A percentile compares a stretch with the other conserved stretches of the same genome.
These are phyloP conservation scores for Aaosphaeria pasadenensis DNA, from an alignment of 2,329 filamentous ascomycete species.

Conservation along the genomic window DNA sequence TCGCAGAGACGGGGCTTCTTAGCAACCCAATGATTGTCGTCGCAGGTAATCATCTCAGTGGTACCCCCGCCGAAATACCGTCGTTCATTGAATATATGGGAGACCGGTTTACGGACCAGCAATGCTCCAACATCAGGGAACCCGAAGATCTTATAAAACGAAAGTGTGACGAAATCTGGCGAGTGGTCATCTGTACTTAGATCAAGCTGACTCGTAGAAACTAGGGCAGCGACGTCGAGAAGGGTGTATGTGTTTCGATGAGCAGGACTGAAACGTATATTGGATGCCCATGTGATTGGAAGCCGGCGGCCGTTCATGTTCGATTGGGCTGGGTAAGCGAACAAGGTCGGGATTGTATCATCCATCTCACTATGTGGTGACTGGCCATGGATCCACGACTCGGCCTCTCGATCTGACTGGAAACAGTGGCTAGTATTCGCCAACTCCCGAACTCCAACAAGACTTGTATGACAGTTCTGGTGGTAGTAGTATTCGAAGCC, in stretches of 20 bases:
- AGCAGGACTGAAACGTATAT: constrained; percentile 11
- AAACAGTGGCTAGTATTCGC: constrained; percentile 65
- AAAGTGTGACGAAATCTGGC: constrained; percentile 81
- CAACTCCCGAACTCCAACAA: constrained; percentile 74
- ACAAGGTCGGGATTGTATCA: constrained; percentile 40
- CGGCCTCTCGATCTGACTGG: constrained; percentile 57
- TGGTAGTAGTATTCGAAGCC: constrained; percentile 84
- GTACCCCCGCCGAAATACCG: constrained; percentile 69
- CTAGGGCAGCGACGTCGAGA: constrained; percentile 65
- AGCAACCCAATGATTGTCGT: constrained; percentile 50
- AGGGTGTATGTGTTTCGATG: constrained; percentile 62
- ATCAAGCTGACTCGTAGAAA: constrained; percentile 59
- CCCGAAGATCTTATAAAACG: constrained; percentile 95
- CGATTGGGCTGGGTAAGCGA: constrained; percentile 86
- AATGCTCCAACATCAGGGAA: constrained; percentile 87
- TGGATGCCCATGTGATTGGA: constrained; percentile 58
- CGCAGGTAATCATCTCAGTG: constrained; percentile 54
- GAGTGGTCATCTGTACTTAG: constrained; percentile 56
- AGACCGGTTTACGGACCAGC: constrained; percentile 71
- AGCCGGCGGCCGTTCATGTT: constrained; percentile 82
- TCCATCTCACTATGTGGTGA: background rate
- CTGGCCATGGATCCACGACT: constrained; percentile 42
- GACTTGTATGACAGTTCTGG: constrained; percentile 77
- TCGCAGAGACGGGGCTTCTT: constrained; percentile 57
- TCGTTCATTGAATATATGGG: constrained; percentile 50